A percentile compares a stretch with the other conserved stretches of the same genome.
These are phyloP conservation scores for Pyrenochaeta sp. DNA, from an alignment of 2,329 filamentous ascomycete species.

Conservation along the genomic window DNA sequence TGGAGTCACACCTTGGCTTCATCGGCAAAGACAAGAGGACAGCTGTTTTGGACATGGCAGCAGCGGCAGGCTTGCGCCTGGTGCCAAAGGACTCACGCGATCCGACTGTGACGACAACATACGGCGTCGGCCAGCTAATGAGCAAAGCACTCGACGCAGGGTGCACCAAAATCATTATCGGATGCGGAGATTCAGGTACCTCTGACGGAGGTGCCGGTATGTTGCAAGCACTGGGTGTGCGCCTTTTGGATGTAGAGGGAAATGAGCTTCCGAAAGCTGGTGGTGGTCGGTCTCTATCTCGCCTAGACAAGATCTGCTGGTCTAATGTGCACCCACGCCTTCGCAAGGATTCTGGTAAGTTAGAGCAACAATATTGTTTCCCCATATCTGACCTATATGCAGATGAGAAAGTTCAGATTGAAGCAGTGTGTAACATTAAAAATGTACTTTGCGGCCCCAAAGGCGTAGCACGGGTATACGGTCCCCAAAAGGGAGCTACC, in stretches of 20 bases:
- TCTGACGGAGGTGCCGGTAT: constrained; percentile 64
- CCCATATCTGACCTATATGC: constrained; percentile 5
- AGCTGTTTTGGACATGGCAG: constrained; percentile 63
- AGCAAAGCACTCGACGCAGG: constrained; percentile 57
- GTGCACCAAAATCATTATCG: constrained; percentile 57
- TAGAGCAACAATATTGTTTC: neutral
- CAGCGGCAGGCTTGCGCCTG: constrained; percentile 61
- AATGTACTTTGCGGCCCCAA: constrained; percentile 60
- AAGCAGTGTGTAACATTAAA: constrained; percentile 62
- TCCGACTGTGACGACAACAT: constrained; percentile 60
- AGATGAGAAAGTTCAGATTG: constrained; percentile 50
- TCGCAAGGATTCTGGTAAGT: constrained; percentile 30
- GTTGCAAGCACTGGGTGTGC: constrained; percentile 62
- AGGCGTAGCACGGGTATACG: constrained; percentile 61
- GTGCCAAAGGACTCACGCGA: constrained; percentile 57
- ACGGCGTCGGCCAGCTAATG: constrained; percentile 61
- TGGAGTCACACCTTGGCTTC: constrained; percentile 60
- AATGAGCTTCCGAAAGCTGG: constrained; percentile 48
- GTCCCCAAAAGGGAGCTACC: constrained; percentile 62
- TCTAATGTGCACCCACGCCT: constrained; percentile 51
- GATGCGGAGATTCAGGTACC: constrained; percentile 64
- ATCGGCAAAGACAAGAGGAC: constrained; percentile 49
- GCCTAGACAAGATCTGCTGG: constrained; percentile 53
- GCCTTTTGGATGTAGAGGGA: constrained; percentile 52
- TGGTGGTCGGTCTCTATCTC: constrained; percentile 53